These are phyloP conservation scores for Candida nitratophila DNA, from an alignment of 805 yeast genomes.

Conservation along the genomic window DNA sequence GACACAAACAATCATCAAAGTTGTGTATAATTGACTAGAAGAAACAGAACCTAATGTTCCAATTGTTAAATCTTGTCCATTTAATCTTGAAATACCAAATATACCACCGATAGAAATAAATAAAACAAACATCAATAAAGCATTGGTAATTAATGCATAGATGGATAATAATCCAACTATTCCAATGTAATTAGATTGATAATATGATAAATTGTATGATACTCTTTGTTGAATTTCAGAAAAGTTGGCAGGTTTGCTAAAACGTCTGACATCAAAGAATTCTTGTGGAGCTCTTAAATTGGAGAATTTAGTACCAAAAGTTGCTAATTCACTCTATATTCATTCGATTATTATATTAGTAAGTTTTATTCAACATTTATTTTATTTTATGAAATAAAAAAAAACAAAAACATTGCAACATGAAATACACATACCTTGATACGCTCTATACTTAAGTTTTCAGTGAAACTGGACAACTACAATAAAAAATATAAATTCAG, in stretches of 20 bases:
- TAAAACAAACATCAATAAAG: slow-evolving; percentile 77
- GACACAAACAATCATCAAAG: slow-evolving; percentile 59
- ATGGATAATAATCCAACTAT: slow-evolving; percentile 67
- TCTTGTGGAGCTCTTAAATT: slow-evolving; percentile 86
- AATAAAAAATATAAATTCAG: background rate
- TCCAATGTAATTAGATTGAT: slow-evolving; percentile 76
- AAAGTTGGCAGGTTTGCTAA: slow-evolving; percentile 86
- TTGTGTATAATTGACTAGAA: slow-evolving; percentile 85
- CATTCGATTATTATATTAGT: too few species aligned
- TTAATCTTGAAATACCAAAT: slow-evolving; percentile 67
- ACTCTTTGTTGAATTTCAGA: slow-evolving; percentile 87
- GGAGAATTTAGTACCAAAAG: slow-evolving; percentile 58
- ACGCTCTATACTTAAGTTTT: slow-evolving; percentile 43
- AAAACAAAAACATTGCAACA: background rate
- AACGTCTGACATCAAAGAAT: slow-evolving; percentile 82
- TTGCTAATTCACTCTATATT: slow-evolving; percentile 35
- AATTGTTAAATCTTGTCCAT: slow-evolving; percentile 76
- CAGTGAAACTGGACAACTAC: slow-evolving; percentile 36
- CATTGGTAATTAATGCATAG: slow-evolving; percentile 84
- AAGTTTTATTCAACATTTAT: too few species aligned
- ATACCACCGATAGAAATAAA: slow-evolving; percentile 67
- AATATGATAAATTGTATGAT: slow-evolving; percentile 78
- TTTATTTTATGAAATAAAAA: background rate
- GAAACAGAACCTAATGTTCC: slow-evolving; percentile 66
- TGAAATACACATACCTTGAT: slow-evolving; percentile 26